Evolutionary conservation across 176 grass and related monocot species (phyloP).

Genomic region (Musa acuminata): DNA sequence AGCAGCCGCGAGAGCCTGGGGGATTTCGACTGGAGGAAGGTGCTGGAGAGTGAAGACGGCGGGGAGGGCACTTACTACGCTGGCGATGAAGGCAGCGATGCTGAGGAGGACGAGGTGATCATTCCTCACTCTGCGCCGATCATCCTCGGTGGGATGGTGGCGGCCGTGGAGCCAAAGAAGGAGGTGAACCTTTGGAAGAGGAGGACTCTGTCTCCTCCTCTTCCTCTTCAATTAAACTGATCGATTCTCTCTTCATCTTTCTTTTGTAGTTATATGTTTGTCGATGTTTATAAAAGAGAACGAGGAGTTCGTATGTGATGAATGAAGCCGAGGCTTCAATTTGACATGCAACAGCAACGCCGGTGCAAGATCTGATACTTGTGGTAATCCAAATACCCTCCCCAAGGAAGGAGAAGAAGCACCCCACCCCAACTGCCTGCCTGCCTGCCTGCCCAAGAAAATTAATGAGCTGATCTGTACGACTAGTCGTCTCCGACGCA

Average conservation of each 20-base stretch:
- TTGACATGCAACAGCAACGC: too few relatives aligned
- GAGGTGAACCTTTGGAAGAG: conserved; percentile 93
- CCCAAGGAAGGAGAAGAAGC: too few relatives aligned
- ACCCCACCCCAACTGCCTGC: too few relatives aligned
- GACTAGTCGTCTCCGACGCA: too few relatives aligned
- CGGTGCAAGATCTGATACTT: too few relatives aligned
- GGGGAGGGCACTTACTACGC: background rate
- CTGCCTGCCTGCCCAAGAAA: too few relatives aligned
- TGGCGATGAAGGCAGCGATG: background rate
- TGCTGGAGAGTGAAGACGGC: background rate
- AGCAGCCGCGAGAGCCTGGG: conserved; percentile 54
- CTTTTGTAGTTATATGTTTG: background rate
- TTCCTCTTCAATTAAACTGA: conserved; percentile 37
- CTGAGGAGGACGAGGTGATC: conserved; percentile 30
- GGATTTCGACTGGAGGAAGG: conserved; percentile 69
- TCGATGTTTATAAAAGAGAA: background rate
- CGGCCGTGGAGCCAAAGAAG: conserved; percentile 51
- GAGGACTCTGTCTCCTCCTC: conserved; percentile 43
- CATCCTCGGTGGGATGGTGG: conserved; percentile 40
- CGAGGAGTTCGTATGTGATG: too few relatives aligned
- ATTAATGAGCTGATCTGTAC: too few relatives aligned
- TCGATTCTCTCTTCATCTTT: background rate
- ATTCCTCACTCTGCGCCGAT: conserved; percentile 76
- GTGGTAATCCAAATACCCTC: too few relatives aligned
- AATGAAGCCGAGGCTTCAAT: too few relatives aligned